phyloP scores from a whole-genome alignment of 106 monocot species.

The Dendrobium nobile region DNA sequence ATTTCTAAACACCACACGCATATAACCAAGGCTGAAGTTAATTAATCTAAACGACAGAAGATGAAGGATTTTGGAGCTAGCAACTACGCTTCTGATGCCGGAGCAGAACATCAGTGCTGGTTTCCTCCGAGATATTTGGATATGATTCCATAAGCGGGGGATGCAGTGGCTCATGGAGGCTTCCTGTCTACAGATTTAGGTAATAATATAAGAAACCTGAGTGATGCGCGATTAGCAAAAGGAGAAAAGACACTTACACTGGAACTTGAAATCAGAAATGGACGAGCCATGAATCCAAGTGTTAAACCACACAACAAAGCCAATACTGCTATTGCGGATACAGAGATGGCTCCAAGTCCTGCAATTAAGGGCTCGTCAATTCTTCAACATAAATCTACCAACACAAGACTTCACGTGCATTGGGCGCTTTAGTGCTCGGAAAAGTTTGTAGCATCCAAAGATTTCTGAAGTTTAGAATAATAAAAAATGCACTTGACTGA shows the following conservation, averaged over 20 bases:
- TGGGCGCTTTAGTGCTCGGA: no score
- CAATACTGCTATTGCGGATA: conserved; percentile 33
- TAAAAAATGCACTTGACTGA: no score
- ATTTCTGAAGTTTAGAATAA: no score
- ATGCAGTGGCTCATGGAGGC: conserved; percentile 22
- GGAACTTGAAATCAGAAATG: conserved; percentile 27
- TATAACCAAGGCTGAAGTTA: conserved; percentile 18
- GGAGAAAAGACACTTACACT: conserved; percentile 9
- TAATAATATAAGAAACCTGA: conserved; percentile 1
- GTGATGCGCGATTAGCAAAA: neutral
- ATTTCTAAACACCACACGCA: conserved; percentile 17
- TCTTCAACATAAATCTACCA: neutral
- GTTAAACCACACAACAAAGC: conserved; percentile 30
- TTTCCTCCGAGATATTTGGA: conserved; percentile 31
- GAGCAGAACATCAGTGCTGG: conserved; percentile 34
- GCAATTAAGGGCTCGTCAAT: neutral
- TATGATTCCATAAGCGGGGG: conserved; percentile 27
- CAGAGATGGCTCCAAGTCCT: conserved; percentile 28
- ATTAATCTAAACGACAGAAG: conserved; percentile 17
- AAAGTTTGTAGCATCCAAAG: no score
- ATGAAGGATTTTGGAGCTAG: conserved; percentile 20
- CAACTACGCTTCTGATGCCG: conserved; percentile 63
- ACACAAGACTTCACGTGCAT: no score
- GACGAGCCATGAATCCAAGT: conserved; percentile 43
- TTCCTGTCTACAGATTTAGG: conserved; percentile 46